phyloP scores from a whole-genome alignment of 2,329 filamentous ascomycete species.

The Colletotrichum liaoningense region DNA sequence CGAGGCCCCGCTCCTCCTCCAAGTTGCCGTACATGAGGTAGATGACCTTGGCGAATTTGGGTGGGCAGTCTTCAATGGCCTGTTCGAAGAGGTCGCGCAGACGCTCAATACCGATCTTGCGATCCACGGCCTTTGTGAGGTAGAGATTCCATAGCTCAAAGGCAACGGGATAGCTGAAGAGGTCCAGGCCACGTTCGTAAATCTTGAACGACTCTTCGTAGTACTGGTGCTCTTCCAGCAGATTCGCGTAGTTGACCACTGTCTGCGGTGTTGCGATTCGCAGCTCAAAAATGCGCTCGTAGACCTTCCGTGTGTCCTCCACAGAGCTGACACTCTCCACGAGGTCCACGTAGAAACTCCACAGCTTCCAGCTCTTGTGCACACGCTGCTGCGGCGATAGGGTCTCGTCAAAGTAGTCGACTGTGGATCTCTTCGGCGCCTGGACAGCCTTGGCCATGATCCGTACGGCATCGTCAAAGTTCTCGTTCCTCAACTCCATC shows the following conservation, averaged over 20 bases:
- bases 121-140: slow-evolving; percentile 95
- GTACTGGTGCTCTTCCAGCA: slow-evolving; percentile 94
- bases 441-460: slow-evolving; percentile 98
- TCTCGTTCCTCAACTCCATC: slow-evolving; percentile 95
- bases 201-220: slow-evolving; percentile 98
- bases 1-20: slow-evolving; percentile 94
- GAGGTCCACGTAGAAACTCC: slow-evolving; percentile 99
- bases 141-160: slow-evolving; percentile 99
- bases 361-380: slow-evolving; percentile 99
- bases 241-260: slow-evolving; percentile 97
- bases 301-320: slow-evolving; percentile 93
- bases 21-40: slow-evolving; percentile 99
- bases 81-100: slow-evolving; percentile 97
- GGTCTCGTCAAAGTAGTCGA: slow-evolving; percentile 99
- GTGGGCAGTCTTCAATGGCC: slow-evolving; percentile 92
- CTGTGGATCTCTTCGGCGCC: slow-evolving; percentile 94
- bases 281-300: slow-evolving; percentile 97
- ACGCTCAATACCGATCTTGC: slow-evolving; percentile 94
- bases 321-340: slow-evolving; percentile 93
- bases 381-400: slow-evolving; percentile 94
- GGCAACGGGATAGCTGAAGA: slow-evolving; percentile 98
- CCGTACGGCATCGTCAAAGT: slow-evolving; percentile 92
- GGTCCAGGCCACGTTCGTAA: slow-evolving; percentile 93
- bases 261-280: slow-evolving; percentile 98
- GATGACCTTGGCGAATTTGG: slow-evolving; percentile 94